Evolutionary conservation across 148 eudicot species (phyloP), one percentile per base, ranked within the genome.

Genomic region (Polygonum maritimum): DNA sequence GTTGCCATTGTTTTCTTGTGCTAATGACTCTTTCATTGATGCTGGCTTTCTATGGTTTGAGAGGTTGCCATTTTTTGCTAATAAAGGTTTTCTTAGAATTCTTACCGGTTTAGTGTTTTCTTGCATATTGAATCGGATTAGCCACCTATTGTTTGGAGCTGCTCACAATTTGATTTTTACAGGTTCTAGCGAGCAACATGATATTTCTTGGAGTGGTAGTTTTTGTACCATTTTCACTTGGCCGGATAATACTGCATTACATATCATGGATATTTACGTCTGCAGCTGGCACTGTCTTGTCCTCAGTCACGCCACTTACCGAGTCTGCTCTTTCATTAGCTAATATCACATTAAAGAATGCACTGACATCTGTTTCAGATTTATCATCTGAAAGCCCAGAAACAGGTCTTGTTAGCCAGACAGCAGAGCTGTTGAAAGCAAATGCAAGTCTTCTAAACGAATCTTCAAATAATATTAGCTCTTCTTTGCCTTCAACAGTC

Each of bases 101-200:
- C 31, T 10, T 62, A 16, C 0, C 1, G 19, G 10, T 21, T 21
- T 11, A 62, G 69, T 33, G 3, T 9, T 63, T 63, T 65, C 40
- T 65, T 33, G 71, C 71, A 31, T 6, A 16, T 18, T 54, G 5
- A n/a, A n/a, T 9, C 22, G 10, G 22, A 5, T 19, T 57, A 57
- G 12, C 31, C 8, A 57, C 3, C 7, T 22, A 12, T 9, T 57
- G 62, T 19, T 57, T 60, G 26, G 67, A 67, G 44, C 71, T 67
- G 71, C 6, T 35, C n/a, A 67, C 15, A n/a, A 0, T 1, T 14
- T 35, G 2, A 1, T 44, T 21, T 26, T 72, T 86, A 86, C 92
- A 95, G 97, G 97, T 95, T 83, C 89, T 95, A 82, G 98, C 97
- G 26, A 92, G 98, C 88, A 95, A 95, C 86, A 87, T 89, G 91